A percentile compares a stretch with the other conserved stretches of the same genome.
Conservation (phyloP, 495 filamentous ascomycete genomes). For the Hamigera avellanea region DNA sequence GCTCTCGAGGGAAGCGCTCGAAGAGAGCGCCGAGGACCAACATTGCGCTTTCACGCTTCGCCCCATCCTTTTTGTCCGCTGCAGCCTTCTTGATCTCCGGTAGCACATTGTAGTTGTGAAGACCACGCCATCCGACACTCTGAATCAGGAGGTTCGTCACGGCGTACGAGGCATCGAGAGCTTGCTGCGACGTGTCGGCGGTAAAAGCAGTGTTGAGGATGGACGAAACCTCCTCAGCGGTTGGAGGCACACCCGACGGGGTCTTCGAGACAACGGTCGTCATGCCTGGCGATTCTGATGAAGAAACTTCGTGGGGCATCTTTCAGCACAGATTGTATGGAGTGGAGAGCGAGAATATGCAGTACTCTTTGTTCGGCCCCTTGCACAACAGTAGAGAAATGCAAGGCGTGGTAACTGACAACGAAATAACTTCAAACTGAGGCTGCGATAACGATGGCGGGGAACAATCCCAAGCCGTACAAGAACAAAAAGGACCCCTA, state of each 20-base stretch:
- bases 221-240: slow-evolving; percentile 58
- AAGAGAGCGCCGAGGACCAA: slow-evolving; percentile 88
- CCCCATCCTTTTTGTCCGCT: slow-evolving; percentile 84
- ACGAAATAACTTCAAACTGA: too few species aligned
- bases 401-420: too few species aligned
- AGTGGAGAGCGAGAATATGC: too few species aligned
- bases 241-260: slow-evolving; percentile 45
- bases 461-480: too few species aligned
- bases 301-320: slow-evolving; percentile 58
- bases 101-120: slow-evolving; percentile 61
- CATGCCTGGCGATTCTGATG: slow-evolving; percentile 46
- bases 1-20: slow-evolving; percentile 70
- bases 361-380: too few species aligned
- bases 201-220: slow-evolving; percentile 66
- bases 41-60: slow-evolving; percentile 82
- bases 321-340: not conserved
- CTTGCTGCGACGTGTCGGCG: slow-evolving; percentile 71
- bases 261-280: slow-evolving; percentile 47
- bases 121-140: slow-evolving; percentile 65
- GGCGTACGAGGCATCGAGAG: slow-evolving; percentile 76
- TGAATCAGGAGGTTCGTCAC: slow-evolving; percentile 69
- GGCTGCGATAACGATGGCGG: too few species aligned
- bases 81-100: slow-evolving; percentile 72
- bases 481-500: too few species aligned
- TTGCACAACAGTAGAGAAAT: too few species aligned